phyloP scores from a whole-genome alignment of 768 basidiomycete genomes.

The Termitomyces sp. region DNA sequence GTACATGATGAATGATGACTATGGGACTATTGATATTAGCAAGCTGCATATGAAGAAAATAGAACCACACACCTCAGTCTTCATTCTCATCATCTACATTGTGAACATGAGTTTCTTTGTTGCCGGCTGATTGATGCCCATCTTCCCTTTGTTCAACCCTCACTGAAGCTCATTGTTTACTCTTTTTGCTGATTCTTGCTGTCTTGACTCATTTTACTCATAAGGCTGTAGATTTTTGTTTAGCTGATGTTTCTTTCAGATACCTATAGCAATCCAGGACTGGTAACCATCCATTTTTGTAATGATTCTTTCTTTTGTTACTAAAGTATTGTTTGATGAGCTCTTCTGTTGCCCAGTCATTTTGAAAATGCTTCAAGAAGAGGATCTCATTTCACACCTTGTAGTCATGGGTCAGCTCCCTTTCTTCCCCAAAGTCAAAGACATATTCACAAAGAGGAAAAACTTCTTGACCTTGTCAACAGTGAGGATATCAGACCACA shows the following conservation, averaged over 20 bases:
- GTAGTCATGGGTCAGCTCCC: not conserved
- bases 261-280: too few species aligned
- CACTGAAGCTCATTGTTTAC: too few species aligned
- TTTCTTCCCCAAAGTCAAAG: not conserved
- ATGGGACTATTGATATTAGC: too few species aligned
- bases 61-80: too few species aligned
- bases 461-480: slow-evolving; percentile 12
- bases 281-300: slow-evolving; percentile 11
- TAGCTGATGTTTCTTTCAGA: slow-evolving; percentile 15
- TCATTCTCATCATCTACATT: too few species aligned
- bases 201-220: not conserved
- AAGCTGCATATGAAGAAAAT: too few species aligned
- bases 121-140: too few species aligned
- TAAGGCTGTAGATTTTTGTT: not conserved
- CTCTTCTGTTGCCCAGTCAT: slow-evolving; percentile 21
- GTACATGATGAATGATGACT: too few species aligned
- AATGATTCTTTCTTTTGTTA: slow-evolving; percentile 11
- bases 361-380: slow-evolving; percentile 8
- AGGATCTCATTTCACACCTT: slow-evolving; percentile 5
- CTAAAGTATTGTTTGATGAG: slow-evolving; percentile 16
- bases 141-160: too few species aligned
- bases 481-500: slow-evolving; percentile 10
- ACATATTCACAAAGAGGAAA: slow-evolving; percentile 9
- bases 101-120: too few species aligned
- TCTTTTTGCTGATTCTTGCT: not conserved